Percentiles rank a stretch among this genome's conserved stretches.
Conservation (phyloP, 2,329 filamentous ascomycete species). For the Exophiala aquamarina region DNA sequence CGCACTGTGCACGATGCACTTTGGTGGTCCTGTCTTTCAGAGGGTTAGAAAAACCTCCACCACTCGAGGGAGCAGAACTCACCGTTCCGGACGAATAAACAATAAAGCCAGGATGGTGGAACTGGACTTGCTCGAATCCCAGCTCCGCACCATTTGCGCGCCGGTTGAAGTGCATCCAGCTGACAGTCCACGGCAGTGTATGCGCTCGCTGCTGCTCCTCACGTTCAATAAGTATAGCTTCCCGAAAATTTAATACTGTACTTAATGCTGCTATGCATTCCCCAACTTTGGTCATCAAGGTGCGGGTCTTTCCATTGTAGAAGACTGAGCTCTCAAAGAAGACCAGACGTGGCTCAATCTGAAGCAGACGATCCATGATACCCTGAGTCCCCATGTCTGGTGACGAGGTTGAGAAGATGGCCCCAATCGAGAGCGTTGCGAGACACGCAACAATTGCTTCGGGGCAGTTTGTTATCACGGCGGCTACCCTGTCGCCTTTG, state of each 20-base stretch:
- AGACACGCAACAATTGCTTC: conserved; percentile 71
- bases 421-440: conserved; percentile 68
- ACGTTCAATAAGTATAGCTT: neutral
- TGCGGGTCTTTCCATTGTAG: conserved; percentile 71
- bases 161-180: neutral
- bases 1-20: conserved; percentile 75
- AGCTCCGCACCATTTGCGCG: conserved; percentile 22
- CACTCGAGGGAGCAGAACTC: neutral
- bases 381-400: conserved; percentile 82
- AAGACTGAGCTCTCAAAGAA: conserved; percentile 78
- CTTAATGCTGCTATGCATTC: neutral
- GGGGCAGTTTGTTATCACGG: conserved; percentile 71
- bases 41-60: neutral
- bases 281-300: neutral
- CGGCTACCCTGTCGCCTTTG: conserved; percentile 70
- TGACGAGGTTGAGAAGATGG: conserved; percentile 70
- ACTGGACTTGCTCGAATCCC: conserved; percentile 55
- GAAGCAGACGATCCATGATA: conserved; percentile 70
- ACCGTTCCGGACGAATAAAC: conserved; percentile 72
- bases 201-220: conserved; percentile 2
- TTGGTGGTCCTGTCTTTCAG: conserved; percentile 68
- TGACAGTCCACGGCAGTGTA: neutral
- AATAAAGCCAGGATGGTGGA: conserved; percentile 72
- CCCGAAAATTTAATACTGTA: neutral
- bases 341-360: conserved; percentile 72